phyloP scores from a whole-genome alignment of 2,329 filamentous ascomycete genomes.

The Fusarium haematococcum region DNA sequence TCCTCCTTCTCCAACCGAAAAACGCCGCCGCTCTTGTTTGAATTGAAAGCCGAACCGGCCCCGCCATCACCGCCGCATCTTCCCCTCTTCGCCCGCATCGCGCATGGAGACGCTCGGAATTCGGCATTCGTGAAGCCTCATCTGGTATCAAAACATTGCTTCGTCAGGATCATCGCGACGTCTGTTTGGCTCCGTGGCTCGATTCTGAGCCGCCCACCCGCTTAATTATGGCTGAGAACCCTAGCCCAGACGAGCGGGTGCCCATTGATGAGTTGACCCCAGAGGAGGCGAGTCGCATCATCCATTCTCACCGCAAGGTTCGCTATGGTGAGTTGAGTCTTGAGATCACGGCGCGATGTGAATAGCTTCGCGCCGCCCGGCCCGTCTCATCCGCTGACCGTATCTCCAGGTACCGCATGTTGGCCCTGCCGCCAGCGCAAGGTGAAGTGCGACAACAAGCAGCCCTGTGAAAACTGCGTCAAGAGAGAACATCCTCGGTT shows the following conservation, averaged over 20 bases:
- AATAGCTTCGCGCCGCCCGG: constrained; percentile 26
- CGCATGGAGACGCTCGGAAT: constrained; percentile 49
- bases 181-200: constrained; percentile 42
- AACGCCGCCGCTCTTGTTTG: background rate
- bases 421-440: constrained; percentile 77
- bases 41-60: constrained; percentile 42
- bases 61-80: constrained; percentile 35
- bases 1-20: constrained; percentile 8
- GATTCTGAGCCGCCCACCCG: constrained; percentile 34
- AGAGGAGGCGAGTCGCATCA: constrained; percentile 75
- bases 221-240: constrained; percentile 58
- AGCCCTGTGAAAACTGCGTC: constrained; percentile 76
- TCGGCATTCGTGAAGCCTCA: constrained; percentile 50
- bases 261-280: constrained; percentile 69
- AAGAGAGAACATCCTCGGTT: constrained; percentile 74
- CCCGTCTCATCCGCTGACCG: constrained; percentile 28
- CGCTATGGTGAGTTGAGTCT: constrained; percentile 67
- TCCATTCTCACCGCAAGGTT: constrained; percentile 76
- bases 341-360: constrained; percentile 1
- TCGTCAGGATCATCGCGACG: constrained; percentile 34
- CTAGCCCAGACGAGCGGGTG: constrained; percentile 58
- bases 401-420: constrained; percentile 67
- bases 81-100: constrained; percentile 43
- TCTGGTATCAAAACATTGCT: constrained; percentile 43
- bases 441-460: constrained; percentile 77